Conservation (phyloP, 2,329 filamentous ascomycete species). For the Drechslera avenae region DNA sequence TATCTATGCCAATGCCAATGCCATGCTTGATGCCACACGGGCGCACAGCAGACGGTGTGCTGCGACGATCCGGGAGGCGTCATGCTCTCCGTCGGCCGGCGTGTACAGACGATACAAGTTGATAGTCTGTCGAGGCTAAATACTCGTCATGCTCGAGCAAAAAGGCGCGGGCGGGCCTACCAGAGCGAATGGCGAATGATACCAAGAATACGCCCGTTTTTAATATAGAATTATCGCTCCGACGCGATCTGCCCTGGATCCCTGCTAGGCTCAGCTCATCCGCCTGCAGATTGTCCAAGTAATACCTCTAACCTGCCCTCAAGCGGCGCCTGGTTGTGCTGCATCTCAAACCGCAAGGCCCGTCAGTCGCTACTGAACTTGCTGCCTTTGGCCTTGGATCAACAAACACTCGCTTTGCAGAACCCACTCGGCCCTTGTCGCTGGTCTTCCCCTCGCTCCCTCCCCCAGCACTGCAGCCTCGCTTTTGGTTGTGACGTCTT, state of each 20-base stretch:
- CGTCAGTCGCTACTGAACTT: slow-evolving; percentile 24
- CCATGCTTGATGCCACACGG: not conserved
- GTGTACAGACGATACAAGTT: no score
- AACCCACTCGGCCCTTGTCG: slow-evolving; percentile 1
- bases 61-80: slow-evolving; percentile 15
- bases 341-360: slow-evolving; percentile 20
- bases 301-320: slow-evolving; percentile 19
- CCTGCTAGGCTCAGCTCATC: slow-evolving; percentile 32
- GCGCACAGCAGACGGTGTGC: not conserved
- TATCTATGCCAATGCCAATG: no score
- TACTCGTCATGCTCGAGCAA: slow-evolving; percentile 2
- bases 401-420: slow-evolving; percentile 11
- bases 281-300: slow-evolving; percentile 25
- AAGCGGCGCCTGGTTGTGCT: slow-evolving; percentile 18
- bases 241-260: slow-evolving; percentile 28
- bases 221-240: slow-evolving; percentile 32
- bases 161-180: slow-evolving; percentile 14
- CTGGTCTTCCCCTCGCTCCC: slow-evolving; percentile 19
- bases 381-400: slow-evolving; percentile 6
- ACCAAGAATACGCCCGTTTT: slow-evolving; percentile 17
- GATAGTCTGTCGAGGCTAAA: not conserved
- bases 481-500: slow-evolving; percentile 28
- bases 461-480: slow-evolving; percentile 16
- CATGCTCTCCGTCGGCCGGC: slow-evolving; percentile 15
- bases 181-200: slow-evolving; percentile 14